These are phyloP conservation scores for Fusarium sp. DNA, from an alignment of 2,329 filamentous ascomycete genomes.

Conservation along the genomic window DNA sequence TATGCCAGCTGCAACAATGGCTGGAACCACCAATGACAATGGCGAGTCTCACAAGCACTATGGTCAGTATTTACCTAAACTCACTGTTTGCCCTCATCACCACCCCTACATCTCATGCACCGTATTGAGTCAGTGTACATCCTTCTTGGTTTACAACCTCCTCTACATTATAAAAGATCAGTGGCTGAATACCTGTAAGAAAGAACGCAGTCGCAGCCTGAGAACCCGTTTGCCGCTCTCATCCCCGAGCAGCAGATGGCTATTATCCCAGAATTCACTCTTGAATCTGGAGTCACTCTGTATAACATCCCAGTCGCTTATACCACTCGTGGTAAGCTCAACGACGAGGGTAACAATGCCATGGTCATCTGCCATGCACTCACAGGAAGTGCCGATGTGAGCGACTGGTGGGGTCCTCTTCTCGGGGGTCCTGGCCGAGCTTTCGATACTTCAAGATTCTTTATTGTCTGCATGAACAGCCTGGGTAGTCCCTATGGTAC, in stretches of 20 bases:
- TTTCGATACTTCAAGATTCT: slow-evolving; percentile 86
- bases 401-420: slow-evolving; percentile 89
- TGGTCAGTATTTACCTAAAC: slow-evolving; percentile 46
- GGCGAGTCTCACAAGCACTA: slow-evolving; percentile 41
- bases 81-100: background rate
- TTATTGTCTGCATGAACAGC: slow-evolving; percentile 87
- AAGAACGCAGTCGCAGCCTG: slow-evolving; percentile 76
- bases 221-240: slow-evolving; percentile 89
- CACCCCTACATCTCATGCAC: background rate
- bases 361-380: slow-evolving; percentile 86
- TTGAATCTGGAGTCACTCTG: slow-evolving; percentile 90
- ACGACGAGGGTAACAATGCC: slow-evolving; percentile 69
- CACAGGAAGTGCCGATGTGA: slow-evolving; percentile 85
- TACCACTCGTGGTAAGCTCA: slow-evolving; percentile 71
- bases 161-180: slow-evolving; percentile 49
- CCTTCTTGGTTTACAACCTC: background rate
- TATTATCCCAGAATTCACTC: slow-evolving; percentile 86
- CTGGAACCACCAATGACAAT: slow-evolving; percentile 36
- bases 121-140: background rate
- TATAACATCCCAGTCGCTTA: slow-evolving; percentile 79
- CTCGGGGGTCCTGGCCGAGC: slow-evolving; percentile 81
- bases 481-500: slow-evolving; percentile 87
- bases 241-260: slow-evolving; percentile 91
- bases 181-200: slow-evolving; percentile 74
- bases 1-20: slow-evolving; percentile 41